These are phyloP conservation scores for Mariannaea elegans DNA, from an alignment of 2,329 filamentous ascomycete species.

Conservation along the genomic window DNA sequence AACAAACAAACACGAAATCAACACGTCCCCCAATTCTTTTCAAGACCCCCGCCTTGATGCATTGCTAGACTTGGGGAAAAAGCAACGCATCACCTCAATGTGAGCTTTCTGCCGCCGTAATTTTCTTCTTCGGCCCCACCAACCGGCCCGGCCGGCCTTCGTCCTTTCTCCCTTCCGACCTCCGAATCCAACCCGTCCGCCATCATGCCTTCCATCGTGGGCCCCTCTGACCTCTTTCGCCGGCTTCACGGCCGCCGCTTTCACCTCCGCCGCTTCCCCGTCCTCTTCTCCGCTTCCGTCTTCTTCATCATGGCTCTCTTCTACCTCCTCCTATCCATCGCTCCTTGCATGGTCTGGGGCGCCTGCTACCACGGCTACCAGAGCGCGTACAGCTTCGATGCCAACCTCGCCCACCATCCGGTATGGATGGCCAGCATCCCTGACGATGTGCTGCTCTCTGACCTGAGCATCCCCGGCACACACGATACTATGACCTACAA, in stretches of 20 bases:
- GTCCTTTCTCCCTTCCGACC: conserved; percentile 15
- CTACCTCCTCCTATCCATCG: conserved; percentile 39
- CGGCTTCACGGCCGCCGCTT: conserved; percentile 14
- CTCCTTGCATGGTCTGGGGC: conserved; percentile 40
- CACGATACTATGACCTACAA: conserved; percentile 63
- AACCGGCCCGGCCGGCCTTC: conserved; percentile 22
- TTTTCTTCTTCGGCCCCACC: conserved; percentile 24
- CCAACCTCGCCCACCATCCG: conserved; percentile 43
- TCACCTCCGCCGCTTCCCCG: conserved; percentile 30
- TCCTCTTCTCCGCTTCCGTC: conserved; percentile 27
- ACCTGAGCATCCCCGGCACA: conserved; percentile 60
- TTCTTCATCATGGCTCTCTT: conserved; percentile 38
- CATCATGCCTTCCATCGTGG: conserved; percentile 36
- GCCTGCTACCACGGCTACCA: conserved; percentile 43
- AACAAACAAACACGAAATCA: background rate
- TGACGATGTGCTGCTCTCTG: conserved; percentile 51
- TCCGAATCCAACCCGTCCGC: conserved; percentile 17
- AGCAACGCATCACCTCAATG: conserved; percentile 22
- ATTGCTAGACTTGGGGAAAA: background rate
- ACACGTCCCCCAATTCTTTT: background rate
- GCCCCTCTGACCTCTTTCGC: conserved; percentile 23
- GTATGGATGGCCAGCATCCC: conserved; percentile 56
- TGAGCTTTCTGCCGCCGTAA: conserved; percentile 26
- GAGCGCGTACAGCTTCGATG: conserved; percentile 54
- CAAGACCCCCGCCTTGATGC: background rate